Conservation (phyloP, 2,329 filamentous ascomycete species). For the Penicillium sp. region DNA sequence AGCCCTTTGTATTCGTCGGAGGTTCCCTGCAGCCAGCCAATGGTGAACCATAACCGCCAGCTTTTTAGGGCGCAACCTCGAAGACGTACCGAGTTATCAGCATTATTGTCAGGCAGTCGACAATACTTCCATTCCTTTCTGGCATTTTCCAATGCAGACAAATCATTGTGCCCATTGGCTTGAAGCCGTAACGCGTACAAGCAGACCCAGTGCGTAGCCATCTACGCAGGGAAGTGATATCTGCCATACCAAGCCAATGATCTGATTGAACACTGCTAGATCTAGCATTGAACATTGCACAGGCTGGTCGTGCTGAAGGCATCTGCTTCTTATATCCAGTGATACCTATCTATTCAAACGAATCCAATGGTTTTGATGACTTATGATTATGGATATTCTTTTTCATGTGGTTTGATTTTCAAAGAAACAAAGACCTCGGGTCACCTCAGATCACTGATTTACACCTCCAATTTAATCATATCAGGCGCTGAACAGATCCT, state of each 20-base stretch:
- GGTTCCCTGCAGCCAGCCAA: background rate
- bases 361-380: background rate
- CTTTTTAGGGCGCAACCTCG: background rate
- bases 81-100: background rate
- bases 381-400: background rate
- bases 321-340: background rate
- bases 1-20: background rate
- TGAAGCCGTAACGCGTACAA: background rate
- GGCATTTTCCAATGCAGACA: background rate
- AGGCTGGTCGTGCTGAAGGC: background rate
- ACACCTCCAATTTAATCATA: background rate
- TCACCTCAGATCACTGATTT: too few species aligned
- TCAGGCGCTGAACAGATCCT: conserved; percentile 17
- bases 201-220: background rate
- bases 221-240: background rate
- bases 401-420: background rate
- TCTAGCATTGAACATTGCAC: background rate
- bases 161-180: background rate
- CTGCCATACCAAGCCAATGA: background rate
- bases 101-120: background rate
- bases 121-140: background rate
- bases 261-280: background rate
- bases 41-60: background rate
- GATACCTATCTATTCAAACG: background rate
- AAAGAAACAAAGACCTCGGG: background rate